Percentiles rank a stretch among this genome's conserved stretches.
Evolutionary conservation across 768 basidiomycete species (phyloP).

Genomic region (Chalciporus piperatus): DNA sequence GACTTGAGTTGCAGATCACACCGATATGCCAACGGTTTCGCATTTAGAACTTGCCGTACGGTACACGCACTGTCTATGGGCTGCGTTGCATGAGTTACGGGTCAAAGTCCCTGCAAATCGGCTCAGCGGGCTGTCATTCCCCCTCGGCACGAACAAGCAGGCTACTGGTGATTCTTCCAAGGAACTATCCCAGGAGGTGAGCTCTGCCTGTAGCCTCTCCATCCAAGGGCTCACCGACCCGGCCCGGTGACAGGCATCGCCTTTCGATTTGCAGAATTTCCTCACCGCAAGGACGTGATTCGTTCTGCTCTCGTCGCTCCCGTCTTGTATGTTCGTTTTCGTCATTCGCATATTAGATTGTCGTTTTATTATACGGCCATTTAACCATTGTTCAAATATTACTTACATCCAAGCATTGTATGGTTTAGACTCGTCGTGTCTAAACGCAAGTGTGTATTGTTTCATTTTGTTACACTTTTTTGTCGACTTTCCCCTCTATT

Average conservation of each 20-base stretch:
- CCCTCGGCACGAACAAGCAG: conserved; percentile 28
- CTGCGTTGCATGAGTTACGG: conserved; percentile 47
- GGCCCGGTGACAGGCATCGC: conserved; percentile 37
- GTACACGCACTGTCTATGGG: conserved; percentile 64
- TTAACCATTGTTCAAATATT: conserved; percentile 12
- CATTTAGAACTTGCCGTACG: conserved; percentile 63
- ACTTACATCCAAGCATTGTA: conserved; percentile 10
- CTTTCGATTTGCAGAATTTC: conserved; percentile 54
- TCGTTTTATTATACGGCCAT: conserved; percentile 6
- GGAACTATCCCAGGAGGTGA: conserved; percentile 37
- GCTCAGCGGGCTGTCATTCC: conserved; percentile 45
- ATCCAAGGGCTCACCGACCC: background rate
- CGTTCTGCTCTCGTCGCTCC: background rate
- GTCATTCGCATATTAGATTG: conserved; percentile 1
- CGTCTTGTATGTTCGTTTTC: background rate
- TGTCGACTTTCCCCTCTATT: too few relatives aligned
- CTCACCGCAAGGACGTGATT: conserved; percentile 45
- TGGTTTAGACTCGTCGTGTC: conserved; percentile 30
- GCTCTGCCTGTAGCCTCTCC: background rate
- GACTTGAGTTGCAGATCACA: conserved; percentile 41
- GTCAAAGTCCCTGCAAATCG: conserved; percentile 42
- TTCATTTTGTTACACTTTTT: background rate
- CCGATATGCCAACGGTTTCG: conserved; percentile 51
- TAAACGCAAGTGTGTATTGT: too few relatives aligned
- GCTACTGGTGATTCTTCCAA: conserved; percentile 31